Evolutionary conservation across 768 basidiomycete genomes (phyloP), one percentile per base, ranked within the genome.

Genomic region (Mycena olivaceomarginata): DNA sequence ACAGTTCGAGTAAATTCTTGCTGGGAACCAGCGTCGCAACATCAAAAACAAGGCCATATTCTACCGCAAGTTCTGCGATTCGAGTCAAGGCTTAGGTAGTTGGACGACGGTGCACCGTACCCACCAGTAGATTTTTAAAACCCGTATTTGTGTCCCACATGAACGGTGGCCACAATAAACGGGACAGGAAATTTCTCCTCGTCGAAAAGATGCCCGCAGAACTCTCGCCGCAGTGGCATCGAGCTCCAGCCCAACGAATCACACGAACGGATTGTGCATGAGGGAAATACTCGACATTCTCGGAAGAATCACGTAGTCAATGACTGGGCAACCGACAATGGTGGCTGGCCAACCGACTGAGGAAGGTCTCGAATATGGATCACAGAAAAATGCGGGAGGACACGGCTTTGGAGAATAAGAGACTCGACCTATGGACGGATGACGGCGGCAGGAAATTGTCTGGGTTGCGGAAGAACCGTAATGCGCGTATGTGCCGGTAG

Each of bases 331-430:
- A 2, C 71, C 75, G n/a, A 77, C 76, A 45, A 77, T 41, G 11
- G 16, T 74, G 59, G 45, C 48, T 70, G 77, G 45, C 48, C 64
- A 18, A 51, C 59, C 1, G 63, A 63, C 31, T 67, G 72, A 13
- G 68, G 63, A 12, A 73, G 76, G 25, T 45, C 63, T 48, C 51
- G 22, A 83, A 84, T 83, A 31, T 31, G 31, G 31, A 40, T 82
- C 82, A 12, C 72, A 72, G 77, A 86, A 85, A n/a, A 86, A 76
- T 4, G 78, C 74, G 7, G 84, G 31, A 0, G 31, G 31, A 31
- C 31, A 31, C 31, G 31, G 31, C 31, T 31, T 31, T 31, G 31
- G 31, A 31, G 31, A 31, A 31, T 31, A 31, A 31, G 31, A 31
- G 31, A 31, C 31, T 31, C 31, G 31, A 31, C 31, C 31, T 31